These are phyloP conservation scores for Boletus subcaerulescens DNA, from an alignment of 768 basidiomycete species.

Conservation along the genomic window DNA sequence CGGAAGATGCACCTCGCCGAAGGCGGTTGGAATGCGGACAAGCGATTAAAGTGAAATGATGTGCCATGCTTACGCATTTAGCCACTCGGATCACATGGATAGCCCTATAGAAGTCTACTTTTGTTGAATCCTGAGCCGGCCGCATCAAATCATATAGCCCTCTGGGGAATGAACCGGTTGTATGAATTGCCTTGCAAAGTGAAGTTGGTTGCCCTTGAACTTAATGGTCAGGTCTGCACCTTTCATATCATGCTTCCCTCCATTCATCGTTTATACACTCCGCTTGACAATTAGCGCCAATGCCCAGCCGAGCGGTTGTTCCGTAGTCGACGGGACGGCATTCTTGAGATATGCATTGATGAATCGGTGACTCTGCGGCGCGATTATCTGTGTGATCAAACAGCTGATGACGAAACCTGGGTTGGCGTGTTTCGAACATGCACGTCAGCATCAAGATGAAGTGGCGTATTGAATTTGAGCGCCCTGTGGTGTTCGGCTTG, in stretches of 20 bases:
- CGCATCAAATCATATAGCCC: slow-evolving; percentile 23
- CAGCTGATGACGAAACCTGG: neutral
- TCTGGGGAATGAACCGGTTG: slow-evolving; percentile 20
- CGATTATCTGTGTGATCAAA: slow-evolving; percentile 11
- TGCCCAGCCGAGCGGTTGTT: slow-evolving; percentile 3
- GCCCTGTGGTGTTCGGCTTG: slow-evolving; percentile 2
- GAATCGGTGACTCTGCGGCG: slow-evolving; percentile 22
- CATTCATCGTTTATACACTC: neutral
- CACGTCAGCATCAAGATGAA: slow-evolving; percentile 12
- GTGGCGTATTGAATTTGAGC: slow-evolving; percentile 16
- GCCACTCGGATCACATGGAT: slow-evolving; percentile 29
- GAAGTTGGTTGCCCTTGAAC: slow-evolving; percentile 6
- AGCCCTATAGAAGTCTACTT: slow-evolving; percentile 19
- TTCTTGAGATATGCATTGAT: slow-evolving; percentile 13
- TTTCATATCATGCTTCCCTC: slow-evolving; percentile 5
- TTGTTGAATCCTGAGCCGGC: slow-evolving; percentile 14
- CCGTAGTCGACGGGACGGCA: slow-evolving; percentile 23
- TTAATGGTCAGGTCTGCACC: slow-evolving; percentile 9
- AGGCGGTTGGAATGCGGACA: slow-evolving; percentile 56
- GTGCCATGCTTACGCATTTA: slow-evolving; percentile 13
- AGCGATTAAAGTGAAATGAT: slow-evolving; percentile 53
- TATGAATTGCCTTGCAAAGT: slow-evolving; percentile 13
- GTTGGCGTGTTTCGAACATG: slow-evolving; percentile 16
- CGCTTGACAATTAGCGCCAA: slow-evolving; percentile 1
- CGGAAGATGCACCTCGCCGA: slow-evolving; percentile 47